These are phyloP conservation scores for Cyclotella sp. DNA, from an alignment of 108 stramenopile species.

Conservation along the genomic window DNA sequence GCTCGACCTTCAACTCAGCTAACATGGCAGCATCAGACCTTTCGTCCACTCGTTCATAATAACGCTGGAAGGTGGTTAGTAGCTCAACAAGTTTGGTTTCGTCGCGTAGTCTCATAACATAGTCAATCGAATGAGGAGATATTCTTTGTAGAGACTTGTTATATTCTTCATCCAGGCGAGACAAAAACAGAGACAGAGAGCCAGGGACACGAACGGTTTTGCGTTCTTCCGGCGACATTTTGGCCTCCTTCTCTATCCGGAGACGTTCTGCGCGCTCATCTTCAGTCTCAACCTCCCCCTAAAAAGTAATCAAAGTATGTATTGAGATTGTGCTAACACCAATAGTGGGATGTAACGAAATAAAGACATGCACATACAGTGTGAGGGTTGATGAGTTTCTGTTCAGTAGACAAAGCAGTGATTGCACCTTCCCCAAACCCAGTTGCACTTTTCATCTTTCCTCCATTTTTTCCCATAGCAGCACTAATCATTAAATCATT, in stretches of 20 bases:
- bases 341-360: not conserved
- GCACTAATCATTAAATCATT: slow-evolving; percentile 70
- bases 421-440: slow-evolving; percentile 74
- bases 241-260: slow-evolving; percentile 80
- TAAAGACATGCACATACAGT: slow-evolving; percentile 38
- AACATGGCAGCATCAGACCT: slow-evolving; percentile 74
- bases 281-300: slow-evolving; percentile 80
- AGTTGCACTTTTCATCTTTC: slow-evolving; percentile 76
- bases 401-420: slow-evolving; percentile 78
- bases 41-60: slow-evolving; percentile 83
- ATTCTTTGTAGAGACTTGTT: slow-evolving; percentile 93
- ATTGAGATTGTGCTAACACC: not conserved
- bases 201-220: slow-evolving; percentile 90
- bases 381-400: slow-evolving; percentile 84
- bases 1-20: slow-evolving; percentile 87
- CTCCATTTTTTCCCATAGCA: slow-evolving; percentile 39
- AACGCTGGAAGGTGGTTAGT: slow-evolving; percentile 75
- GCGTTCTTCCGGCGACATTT: slow-evolving; percentile 78
- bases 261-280: slow-evolving; percentile 86
- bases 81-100: slow-evolving; percentile 88
- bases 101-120: slow-evolving; percentile 90
- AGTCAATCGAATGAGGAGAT: slow-evolving; percentile 93
- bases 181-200: slow-evolving; percentile 81
- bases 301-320: not conserved
- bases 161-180: slow-evolving; percentile 95